Base-by-base conservation (phyloP, 1,284 basidiomycete genomes). In the Volvariella surrecta region DNA sequence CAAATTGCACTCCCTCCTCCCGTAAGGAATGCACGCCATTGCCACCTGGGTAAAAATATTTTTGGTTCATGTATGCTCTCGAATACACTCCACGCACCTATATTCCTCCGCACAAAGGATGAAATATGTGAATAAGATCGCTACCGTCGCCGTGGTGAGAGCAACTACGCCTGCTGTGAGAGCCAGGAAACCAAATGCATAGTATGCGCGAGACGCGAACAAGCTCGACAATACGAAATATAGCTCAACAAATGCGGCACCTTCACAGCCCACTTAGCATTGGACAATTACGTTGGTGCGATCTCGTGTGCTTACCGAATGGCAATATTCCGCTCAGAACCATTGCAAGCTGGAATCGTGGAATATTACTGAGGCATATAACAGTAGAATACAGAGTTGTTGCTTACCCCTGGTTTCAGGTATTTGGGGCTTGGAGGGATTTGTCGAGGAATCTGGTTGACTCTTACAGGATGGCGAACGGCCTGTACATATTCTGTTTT, bases 21-120 rank as follows among this genome's bases (percentile, higher is more conserved):
- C n/a, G 84, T 87, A 50, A 96, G 60, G 73, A 98, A 97, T 3
- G 91, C 76, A 34, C 92, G 78, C 94, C 95, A 98, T 50, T 99
- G 94, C 94, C 94, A 99, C 50, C 89, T 84, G n/a, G 39, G 15
- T 37, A 43, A 40, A 32, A 35, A n/a, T n/a, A n/a, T n/a, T n/a
- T n/a, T n/a, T n/a, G 32, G 15, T 37, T n/a, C 16, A 45, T 20
- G 24, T 21, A 24, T 16, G 28, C 42, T 20, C 10, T 34, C n/a
- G n/a, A n/a, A n/a, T n/a, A n/a, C n/a, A n/a, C n/a, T n/a, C n/a
- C 20, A 41, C 60, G 43, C 43, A 85, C 82, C 90, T 73, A 64
- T 97, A 98, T 57, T 99, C 94, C 62, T 98, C 95, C 8, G 91
- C 87, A 52, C 94, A 98, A 11, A 99, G 76, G 46, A 84, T 74